phyloP scores from a whole-genome alignment of 1,284 basidiomycete genomes.

The Papiliotrema fonsecae region DNA sequence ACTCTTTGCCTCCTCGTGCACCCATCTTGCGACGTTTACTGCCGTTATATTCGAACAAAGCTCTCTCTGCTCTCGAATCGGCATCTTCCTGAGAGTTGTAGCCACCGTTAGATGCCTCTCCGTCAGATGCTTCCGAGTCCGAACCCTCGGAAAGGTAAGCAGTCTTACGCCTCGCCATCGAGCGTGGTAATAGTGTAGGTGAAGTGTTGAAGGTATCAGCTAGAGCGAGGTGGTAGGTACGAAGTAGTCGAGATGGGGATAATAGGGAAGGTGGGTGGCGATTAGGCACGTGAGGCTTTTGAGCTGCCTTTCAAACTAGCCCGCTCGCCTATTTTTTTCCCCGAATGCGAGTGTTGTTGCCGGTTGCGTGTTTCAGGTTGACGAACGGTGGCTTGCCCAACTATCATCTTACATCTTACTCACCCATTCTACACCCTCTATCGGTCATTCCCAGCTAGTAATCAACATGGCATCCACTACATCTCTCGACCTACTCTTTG shows the following conservation, averaged over 20 bases:
- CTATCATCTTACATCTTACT: no score
- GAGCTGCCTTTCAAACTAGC: not conserved
- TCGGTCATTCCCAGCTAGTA: no score
- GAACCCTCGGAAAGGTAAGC: conserved; percentile 70
- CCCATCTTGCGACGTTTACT: conserved; percentile 61
- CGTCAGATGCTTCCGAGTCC: conserved; percentile 58
- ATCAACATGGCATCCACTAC: no score
- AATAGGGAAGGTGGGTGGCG: not conserved
- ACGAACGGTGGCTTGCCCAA: no score
- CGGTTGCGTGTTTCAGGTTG: not conserved
- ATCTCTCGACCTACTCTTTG: conserved; percentile 39
- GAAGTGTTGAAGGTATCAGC: not conserved
- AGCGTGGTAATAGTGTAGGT: not conserved
- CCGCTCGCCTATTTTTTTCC: no score
- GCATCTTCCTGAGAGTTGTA: conserved; percentile 57
- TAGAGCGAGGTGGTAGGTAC: not conserved
- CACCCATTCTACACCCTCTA: no score
- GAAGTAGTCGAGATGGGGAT: not conserved
- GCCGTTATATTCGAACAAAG: conserved; percentile 68
- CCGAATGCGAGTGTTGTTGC: not conserved
- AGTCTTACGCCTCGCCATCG: conserved; percentile 77
- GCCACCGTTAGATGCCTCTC: conserved; percentile 47
- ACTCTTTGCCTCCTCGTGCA: conserved; percentile 62
- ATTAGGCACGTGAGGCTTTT: not conserved
- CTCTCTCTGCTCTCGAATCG: conserved; percentile 68